Evolutionary conservation across 495 filamentous ascomycete genomes (phyloP).

Genomic region (Cercophora samala): DNA sequence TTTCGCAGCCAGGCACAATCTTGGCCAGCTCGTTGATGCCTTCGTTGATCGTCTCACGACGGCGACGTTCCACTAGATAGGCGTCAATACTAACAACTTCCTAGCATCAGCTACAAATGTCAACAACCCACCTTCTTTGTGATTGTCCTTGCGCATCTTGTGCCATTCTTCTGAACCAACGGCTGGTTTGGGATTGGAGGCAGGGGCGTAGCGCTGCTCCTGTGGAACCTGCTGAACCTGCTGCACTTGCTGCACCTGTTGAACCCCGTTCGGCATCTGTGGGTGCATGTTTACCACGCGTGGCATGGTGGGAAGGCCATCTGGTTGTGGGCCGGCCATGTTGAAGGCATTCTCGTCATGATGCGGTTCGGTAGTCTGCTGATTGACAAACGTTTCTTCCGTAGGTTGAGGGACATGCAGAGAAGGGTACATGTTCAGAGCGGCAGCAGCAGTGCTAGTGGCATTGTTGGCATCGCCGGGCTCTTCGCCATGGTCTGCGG

Average conservation of each 20-base stretch:
- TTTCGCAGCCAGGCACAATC: conserved; percentile 96
- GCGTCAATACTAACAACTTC: conserved; percentile 10
- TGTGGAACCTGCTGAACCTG: neutral
- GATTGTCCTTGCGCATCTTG: conserved; percentile 93
- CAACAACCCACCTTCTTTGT: conserved; percentile 83
- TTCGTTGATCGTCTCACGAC: conserved; percentile 97
- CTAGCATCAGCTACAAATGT: neutral
- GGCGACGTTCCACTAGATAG: conserved; percentile 81
- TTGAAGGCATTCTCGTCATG: conserved; percentile 37
- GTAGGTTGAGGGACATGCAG: conserved; percentile 70
- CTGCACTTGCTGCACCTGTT: conserved; percentile 18
- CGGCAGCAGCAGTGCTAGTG: conserved; percentile 68
- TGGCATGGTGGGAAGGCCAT: conserved; percentile 45
- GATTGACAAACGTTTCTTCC: conserved; percentile 60
- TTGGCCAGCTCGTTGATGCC: conserved; percentile 98
- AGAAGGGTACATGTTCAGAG: conserved; percentile 61
- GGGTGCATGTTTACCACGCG: conserved; percentile 6
- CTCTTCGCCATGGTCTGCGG: conserved; percentile 46
- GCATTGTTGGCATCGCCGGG: conserved; percentile 42
- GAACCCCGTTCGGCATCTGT: conserved; percentile 34
- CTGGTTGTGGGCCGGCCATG: conserved; percentile 43
- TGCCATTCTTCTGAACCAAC: conserved; percentile 98
- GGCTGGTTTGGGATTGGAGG: conserved; percentile 61
- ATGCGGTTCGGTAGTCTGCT: conserved; percentile 21
- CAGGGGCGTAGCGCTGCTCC: conserved; percentile 25